These are phyloP conservation scores for Scortechinia acanthostroma DNA, from an alignment of 2,329 filamentous ascomycete species.

Conservation along the genomic window DNA sequence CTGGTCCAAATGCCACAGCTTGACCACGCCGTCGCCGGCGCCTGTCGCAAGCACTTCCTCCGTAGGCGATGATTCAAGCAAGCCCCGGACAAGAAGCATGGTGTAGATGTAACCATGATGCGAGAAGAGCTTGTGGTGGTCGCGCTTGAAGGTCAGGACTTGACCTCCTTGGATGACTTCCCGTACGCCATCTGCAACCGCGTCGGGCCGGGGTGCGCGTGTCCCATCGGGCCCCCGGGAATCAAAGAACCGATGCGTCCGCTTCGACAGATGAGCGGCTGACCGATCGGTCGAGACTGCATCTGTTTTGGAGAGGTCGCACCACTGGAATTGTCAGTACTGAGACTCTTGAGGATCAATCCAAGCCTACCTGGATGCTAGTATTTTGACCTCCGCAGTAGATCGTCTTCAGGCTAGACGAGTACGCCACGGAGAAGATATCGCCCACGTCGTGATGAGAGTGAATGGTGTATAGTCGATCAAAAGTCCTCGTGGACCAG, in stretches of 20 bases:
- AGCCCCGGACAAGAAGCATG: constrained; percentile 77
- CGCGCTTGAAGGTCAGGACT: constrained; percentile 74
- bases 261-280: constrained; percentile 65
- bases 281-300: constrained; percentile 38
- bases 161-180: constrained; percentile 39
- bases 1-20: constrained; percentile 72
- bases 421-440: constrained; percentile 91
- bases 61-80: constrained; percentile 64
- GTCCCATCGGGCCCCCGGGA: constrained; percentile 78
- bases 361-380: constrained; percentile 81
- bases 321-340: constrained; percentile 47
- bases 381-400: constrained; percentile 93
- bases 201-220: constrained; percentile 66
- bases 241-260: constrained; percentile 87
- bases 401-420: constrained; percentile 68
- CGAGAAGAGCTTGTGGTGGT: constrained; percentile 74
- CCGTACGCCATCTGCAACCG: constrained; percentile 54
- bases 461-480: constrained; percentile 80
- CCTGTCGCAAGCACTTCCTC: constrained; percentile 83
- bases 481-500: constrained; percentile 75
- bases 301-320: not conserved
- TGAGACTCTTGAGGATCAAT: constrained; percentile 48
- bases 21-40: constrained; percentile 87
- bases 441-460: constrained; percentile 91
- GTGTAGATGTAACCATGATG: constrained; percentile 95